Conservation (phyloP, 495 filamentous ascomycete genomes). For the Saxophila tyrrhenica region DNA sequence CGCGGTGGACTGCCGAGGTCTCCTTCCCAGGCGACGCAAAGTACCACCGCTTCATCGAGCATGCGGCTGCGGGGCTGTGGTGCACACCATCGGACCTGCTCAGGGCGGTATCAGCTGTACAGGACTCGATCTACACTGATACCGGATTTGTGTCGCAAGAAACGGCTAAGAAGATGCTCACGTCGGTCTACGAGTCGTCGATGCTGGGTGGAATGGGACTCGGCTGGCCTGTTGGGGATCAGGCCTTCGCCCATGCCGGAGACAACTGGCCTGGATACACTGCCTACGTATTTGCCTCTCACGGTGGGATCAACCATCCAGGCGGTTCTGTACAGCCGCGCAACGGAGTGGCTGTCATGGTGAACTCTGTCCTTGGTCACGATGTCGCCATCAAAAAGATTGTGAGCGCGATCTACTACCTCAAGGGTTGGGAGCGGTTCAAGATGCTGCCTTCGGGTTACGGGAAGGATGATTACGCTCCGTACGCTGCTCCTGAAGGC, state of each 20-base stretch:
- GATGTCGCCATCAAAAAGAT: background rate
- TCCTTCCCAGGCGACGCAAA: constrained; percentile 7
- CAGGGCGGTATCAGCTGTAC: constrained; percentile 18
- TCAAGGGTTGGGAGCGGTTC: constrained; percentile 7
- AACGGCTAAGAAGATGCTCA: constrained; percentile 20
- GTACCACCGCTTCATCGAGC: constrained; percentile 17
- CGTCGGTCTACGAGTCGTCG: background rate
- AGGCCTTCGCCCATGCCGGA: constrained; percentile 3
- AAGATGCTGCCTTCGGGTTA: background rate
- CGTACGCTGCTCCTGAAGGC: background rate
- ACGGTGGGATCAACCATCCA: constrained; percentile 1
- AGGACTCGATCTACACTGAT: constrained; percentile 12
- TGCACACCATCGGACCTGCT: constrained; percentile 25
- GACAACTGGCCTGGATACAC: constrained; percentile 8
- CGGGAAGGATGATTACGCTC: background rate
- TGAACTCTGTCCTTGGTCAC: background rate
- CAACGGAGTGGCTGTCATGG: constrained; percentile 6
- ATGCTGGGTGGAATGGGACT: background rate
- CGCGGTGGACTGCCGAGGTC: background rate
- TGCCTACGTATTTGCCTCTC: background rate
- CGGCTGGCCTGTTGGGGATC: background rate
- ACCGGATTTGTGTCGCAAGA: constrained; percentile 13
- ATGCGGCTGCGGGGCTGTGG: constrained; percentile 25
- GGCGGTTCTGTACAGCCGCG: background rate
- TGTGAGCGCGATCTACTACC: constrained; percentile 4